Percentiles rank a stretch among this genome's conserved stretches.
Evolutionary conservation across 768 basidiomycete species (phyloP).

Genomic region (Cyclocybe cylindracea): DNA sequence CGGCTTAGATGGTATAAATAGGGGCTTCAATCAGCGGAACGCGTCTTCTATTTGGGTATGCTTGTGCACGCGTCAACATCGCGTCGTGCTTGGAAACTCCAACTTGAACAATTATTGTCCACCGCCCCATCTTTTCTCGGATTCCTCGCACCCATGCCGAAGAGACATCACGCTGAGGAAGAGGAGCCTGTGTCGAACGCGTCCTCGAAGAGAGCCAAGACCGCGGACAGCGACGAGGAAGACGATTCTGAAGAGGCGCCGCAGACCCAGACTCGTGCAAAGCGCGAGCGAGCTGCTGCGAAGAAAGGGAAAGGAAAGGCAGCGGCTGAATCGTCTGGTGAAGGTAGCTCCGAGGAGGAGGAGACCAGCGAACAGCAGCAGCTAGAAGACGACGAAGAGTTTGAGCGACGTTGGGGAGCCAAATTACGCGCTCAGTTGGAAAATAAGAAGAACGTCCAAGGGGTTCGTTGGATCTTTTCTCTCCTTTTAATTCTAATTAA

Average conservation of each 20-base stretch:
- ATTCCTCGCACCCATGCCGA: slow-evolving; percentile 43
- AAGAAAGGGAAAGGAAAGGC: slow-evolving; percentile 28
- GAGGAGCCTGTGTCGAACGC: slow-evolving; percentile 30
- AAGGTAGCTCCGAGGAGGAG: slow-evolving; percentile 25
- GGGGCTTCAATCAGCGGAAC: too few species aligned
- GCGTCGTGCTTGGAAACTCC: not conserved
- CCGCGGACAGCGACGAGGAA: slow-evolving; percentile 25
- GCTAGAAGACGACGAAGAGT: slow-evolving; percentile 62
- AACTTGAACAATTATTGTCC: not conserved
- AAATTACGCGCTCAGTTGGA: slow-evolving; percentile 57
- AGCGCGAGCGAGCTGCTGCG: slow-evolving; percentile 11
- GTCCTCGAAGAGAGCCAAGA: slow-evolving; percentile 34
- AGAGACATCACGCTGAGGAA: slow-evolving; percentile 47
- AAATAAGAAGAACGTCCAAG: slow-evolving; percentile 43
- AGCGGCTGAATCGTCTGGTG: slow-evolving; percentile 31
- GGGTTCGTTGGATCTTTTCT: slow-evolving; percentile 35
- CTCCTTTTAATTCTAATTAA: not conserved
- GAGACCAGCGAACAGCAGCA: slow-evolving; percentile 36
- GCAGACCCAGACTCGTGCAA: slow-evolving; percentile 17
- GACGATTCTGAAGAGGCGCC: slow-evolving; percentile 19
- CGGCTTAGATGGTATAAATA: too few species aligned
- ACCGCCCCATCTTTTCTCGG: not conserved
- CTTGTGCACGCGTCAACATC: slow-evolving; percentile 7
- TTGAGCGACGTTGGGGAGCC: slow-evolving; percentile 63
- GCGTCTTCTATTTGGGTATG: not conserved